phyloP scores from a whole-genome alignment of 2,329 filamentous ascomycete species.

The Microcyclospora pomicola region DNA sequence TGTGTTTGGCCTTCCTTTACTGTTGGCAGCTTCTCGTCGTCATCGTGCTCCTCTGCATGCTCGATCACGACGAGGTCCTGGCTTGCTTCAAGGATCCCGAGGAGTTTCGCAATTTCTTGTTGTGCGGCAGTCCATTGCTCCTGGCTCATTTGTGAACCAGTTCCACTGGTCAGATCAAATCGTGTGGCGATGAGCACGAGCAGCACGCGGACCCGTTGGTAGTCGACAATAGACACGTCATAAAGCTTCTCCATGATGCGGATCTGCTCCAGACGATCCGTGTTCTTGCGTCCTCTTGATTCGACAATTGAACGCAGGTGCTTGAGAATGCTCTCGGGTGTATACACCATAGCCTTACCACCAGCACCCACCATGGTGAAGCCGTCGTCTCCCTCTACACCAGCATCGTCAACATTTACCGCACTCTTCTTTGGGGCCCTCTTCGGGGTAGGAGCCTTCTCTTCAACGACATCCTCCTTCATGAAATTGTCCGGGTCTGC shows the following conservation, averaged over 20 bases:
- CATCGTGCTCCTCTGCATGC: slow-evolving; percentile 94
- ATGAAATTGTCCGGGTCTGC: slow-evolving; percentile 77
- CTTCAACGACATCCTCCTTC: slow-evolving; percentile 69
- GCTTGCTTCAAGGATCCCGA: slow-evolving; percentile 67
- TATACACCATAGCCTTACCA: slow-evolving; percentile 80
- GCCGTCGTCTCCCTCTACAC: slow-evolving; percentile 60
- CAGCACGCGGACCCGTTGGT: slow-evolving; percentile 86
- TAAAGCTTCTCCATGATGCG: slow-evolving; percentile 91
- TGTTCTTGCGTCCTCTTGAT: slow-evolving; percentile 97
- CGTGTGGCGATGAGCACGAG: slow-evolving; percentile 83
- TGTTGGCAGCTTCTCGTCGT: slow-evolving; percentile 83
- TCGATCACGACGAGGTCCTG: slow-evolving; percentile 76
- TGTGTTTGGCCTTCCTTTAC: slow-evolving; percentile 56
- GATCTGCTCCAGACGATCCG: slow-evolving; percentile 88
- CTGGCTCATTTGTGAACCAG: slow-evolving; percentile 70
- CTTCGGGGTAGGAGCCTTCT: slow-evolving; percentile 41
- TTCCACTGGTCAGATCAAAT: slow-evolving; percentile 79
- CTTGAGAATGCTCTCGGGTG: slow-evolving; percentile 95
- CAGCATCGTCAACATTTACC: slow-evolving; percentile 36
- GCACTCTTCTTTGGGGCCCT: slow-evolving; percentile 33
- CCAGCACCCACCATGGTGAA: slow-evolving; percentile 82
- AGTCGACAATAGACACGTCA: slow-evolving; percentile 79
- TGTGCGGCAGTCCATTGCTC: slow-evolving; percentile 96
- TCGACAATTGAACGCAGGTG: slow-evolving; percentile 87
- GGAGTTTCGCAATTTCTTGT: slow-evolving; percentile 65